Evolutionary conservation across 2,329 filamentous ascomycete genomes (phyloP), one percentile per base, ranked within the genome.

Genomic region (Colletotrichum shisoi): DNA sequence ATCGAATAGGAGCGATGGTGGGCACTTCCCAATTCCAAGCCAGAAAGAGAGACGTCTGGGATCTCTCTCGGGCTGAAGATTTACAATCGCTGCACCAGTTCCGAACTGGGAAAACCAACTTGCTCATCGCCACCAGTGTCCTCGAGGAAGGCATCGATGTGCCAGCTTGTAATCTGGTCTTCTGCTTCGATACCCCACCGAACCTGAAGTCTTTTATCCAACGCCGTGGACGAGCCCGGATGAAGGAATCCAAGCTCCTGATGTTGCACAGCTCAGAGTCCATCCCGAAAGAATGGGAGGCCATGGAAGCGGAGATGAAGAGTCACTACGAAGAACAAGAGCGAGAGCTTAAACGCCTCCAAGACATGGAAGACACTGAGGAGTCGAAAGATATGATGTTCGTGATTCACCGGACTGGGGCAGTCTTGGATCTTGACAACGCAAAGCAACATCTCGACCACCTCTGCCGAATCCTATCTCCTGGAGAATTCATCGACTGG

Each of bases 401-500:
- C 52, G 70, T 72, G 17, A 76, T 85, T 5, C 67, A 78, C 24
- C 69, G 76, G 24, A 85, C 82, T 0, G 79, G 89, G 4, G 92
- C 92, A 0, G 77, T 87, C 13, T 79, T 97, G 15, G 91, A 91
- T 12, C 82, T 93, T 1, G 85, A 91, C 44, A 91, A 91, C 70
- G 91, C 92, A 0, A 86, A 89, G 54, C 77, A 83, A n/a, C 93
- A 95, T 75, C 83, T 98, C 1, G 82, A 91, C 53, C 92, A 96
- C 76, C 96, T 97, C 71, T 97, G 94, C 76, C 80, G 82, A 0
- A 83, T 84, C 0, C 75, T 93, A 0, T 83, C 85, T 0, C 79
- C 79, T 0, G 80, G 80, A 0, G 84, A 86, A 31, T 92, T 88
- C 73, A 82, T 89, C 7, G 87, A 93, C 70, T 79, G 80, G 19